Evolutionary conservation across 1,284 basidiomycete species (phyloP).

Genomic region (Pterula multifida): DNA sequence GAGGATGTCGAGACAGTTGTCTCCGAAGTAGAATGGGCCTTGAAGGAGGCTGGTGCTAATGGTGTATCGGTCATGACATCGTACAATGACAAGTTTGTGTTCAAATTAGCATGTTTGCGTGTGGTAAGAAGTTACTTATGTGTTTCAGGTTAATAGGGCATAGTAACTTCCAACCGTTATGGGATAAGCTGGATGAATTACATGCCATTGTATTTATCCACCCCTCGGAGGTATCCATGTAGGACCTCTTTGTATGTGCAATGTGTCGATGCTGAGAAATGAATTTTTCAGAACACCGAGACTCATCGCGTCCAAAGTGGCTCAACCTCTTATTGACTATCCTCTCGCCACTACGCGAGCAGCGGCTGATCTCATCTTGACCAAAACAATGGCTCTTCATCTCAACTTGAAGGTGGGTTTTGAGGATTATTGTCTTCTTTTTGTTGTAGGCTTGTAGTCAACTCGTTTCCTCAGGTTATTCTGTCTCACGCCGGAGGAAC

Average conservation of each 20-base stretch:
- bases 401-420: background rate
- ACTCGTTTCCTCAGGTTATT: conserved; percentile 2
- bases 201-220: conserved; percentile 3
- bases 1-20: background rate
- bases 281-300: background rate
- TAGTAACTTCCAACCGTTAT: conserved; percentile 1
- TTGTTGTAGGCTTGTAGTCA: no score
- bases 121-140: no score
- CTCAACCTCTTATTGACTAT: conserved; percentile 1
- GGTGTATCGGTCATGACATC: conserved; percentile 2
- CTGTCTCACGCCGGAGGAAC: conserved; percentile 2
- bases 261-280: background rate
- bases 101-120: background rate
- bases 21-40: background rate
- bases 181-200: conserved; percentile 4
- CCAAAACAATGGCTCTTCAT: background rate
- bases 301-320: conserved; percentile 1
- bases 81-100: background rate
- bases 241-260: background rate
- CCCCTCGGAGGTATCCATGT: conserved; percentile 1
- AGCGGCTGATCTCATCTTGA: conserved; percentile 2
- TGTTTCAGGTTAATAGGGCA: conserved; percentile 3
- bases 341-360: conserved; percentile 1
- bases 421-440: no score
- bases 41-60: conserved; percentile 1